Conservation (phyloP, 2,329 filamentous ascomycete species). For the Penicillium sp. region DNA sequence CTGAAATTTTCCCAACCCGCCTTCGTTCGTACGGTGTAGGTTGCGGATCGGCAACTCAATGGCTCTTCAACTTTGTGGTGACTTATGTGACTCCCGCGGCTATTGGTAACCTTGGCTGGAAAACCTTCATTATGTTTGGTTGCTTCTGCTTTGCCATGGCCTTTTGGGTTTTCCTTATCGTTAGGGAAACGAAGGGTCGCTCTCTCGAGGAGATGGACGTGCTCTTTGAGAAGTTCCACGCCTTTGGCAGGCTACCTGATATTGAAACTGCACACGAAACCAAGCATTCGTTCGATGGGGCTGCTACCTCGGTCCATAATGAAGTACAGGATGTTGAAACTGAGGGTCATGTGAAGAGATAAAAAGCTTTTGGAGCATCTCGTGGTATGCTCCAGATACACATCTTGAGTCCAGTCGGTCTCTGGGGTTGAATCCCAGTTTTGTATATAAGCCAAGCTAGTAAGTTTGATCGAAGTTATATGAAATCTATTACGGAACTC, state of each 20-base stretch:
- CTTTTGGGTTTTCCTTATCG: not conserved
- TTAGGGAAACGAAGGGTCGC: not conserved
- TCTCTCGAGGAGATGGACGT: not conserved
- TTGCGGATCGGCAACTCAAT: not conserved
- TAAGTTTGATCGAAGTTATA: no score
- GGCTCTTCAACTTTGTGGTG: not conserved
- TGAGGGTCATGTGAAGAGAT: not conserved
- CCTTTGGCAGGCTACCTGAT: not conserved
- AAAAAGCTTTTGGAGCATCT: no score
- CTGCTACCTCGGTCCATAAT: not conserved
- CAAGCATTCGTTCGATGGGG: not conserved
- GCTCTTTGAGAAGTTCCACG: not conserved
- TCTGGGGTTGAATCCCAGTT: not conserved
- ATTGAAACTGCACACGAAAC: not conserved
- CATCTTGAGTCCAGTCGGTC: no score
- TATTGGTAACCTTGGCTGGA: not conserved
- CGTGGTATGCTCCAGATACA: no score
- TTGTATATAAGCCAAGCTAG: not conserved
- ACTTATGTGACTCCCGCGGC: not conserved
- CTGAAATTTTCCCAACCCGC: not conserved
- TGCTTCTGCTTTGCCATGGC: not conserved
- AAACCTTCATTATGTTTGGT: not conserved
- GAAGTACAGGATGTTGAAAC: not conserved
- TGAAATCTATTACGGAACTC: no score
- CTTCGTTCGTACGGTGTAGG: not conserved